phyloP scores from a whole-genome alignment of 2,329 filamentous ascomycete species.

The Trichoderma pleuroti region DNA sequence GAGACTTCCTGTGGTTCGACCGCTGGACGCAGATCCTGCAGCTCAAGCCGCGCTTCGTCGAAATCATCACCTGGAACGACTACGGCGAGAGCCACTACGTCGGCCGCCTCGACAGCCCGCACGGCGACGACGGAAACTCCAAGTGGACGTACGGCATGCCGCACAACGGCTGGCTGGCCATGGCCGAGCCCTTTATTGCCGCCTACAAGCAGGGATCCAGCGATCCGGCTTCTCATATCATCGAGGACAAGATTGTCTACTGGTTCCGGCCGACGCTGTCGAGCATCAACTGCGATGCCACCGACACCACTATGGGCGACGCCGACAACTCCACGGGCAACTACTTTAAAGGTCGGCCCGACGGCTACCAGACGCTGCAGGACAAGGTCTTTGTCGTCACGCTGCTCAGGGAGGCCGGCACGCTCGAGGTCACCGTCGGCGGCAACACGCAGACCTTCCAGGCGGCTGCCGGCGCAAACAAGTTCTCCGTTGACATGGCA shows the following conservation, averaged over 20 bases:
- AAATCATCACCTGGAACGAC: conserved; percentile 46
- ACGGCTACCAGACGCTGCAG: conserved; percentile 44
- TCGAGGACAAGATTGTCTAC: conserved; percentile 46
- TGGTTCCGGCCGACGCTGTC: conserved; percentile 49
- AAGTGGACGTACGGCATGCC: conserved; percentile 49
- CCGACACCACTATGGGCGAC: conserved; percentile 44
- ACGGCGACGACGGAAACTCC: conserved; percentile 43
- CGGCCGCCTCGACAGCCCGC: conserved; percentile 44
- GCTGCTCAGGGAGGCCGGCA: conserved; percentile 42
- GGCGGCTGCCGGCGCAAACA: conserved; percentile 43
- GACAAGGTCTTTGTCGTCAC: conserved; percentile 49
- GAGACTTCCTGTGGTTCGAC: conserved; percentile 56
- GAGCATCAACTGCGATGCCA: conserved; percentile 43
- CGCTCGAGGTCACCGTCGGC: conserved; percentile 43
- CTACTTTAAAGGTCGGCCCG: conserved; percentile 48
- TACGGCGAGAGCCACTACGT: conserved; percentile 56
- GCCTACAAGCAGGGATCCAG: conserved; percentile 45
- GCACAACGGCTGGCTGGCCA: conserved; percentile 48
- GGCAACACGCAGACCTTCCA: conserved; percentile 38
- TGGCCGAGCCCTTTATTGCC: conserved; percentile 48
- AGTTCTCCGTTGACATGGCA: conserved; percentile 45
- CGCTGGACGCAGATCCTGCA: conserved; percentile 50
- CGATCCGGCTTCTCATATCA: conserved; percentile 37
- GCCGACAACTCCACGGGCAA: conserved; percentile 43
- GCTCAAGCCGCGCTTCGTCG: conserved; percentile 46